Percentiles rank a stretch among this genome's conserved stretches.
These are phyloP conservation scores for Phytophthora pluvialis DNA, from an alignment of 352 stramenopile species.

Conservation along the genomic window DNA sequence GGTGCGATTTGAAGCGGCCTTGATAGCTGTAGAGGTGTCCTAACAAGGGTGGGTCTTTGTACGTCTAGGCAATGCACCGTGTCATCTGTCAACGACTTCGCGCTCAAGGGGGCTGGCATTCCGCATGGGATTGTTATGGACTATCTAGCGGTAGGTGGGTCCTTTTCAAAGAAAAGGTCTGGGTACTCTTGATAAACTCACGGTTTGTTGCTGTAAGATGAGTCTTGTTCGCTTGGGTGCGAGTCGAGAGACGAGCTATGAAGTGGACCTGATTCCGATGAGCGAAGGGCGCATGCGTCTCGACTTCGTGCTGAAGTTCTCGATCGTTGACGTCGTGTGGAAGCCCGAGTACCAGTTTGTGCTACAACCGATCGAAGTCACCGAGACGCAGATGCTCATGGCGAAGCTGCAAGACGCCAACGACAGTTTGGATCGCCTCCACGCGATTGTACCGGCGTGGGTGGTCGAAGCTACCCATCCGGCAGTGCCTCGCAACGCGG, in stretches of 20 bases:
- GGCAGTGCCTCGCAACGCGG: slow-evolving; percentile 6
- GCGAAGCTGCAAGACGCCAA: slow-evolving; percentile 34
- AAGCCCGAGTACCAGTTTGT: slow-evolving; percentile 40
- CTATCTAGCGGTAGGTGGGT: slow-evolving; percentile 26
- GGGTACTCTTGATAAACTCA: not conserved
- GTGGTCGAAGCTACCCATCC: slow-evolving; percentile 7
- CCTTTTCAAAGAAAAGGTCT: not conserved
- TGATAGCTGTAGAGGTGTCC: not conserved
- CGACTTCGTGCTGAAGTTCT: slow-evolving; percentile 33
- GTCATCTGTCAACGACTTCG: slow-evolving; percentile 36
- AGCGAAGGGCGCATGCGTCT: slow-evolving; percentile 34
- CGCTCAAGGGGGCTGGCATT: slow-evolving; percentile 32
- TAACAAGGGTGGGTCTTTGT: not conserved
- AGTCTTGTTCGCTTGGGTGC: slow-evolving; percentile 13
- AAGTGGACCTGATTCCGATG: slow-evolving; percentile 35
- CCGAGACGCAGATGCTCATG: slow-evolving; percentile 34
- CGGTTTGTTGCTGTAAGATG: slow-evolving; percentile 25
- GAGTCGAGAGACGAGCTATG: slow-evolving; percentile 11
- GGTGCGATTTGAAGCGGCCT: slow-evolving; percentile 6
- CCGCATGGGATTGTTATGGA: slow-evolving; percentile 36
- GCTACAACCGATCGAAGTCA: slow-evolving; percentile 33
- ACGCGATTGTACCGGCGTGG: slow-evolving; percentile 33
- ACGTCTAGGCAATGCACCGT: slow-evolving; percentile 30
- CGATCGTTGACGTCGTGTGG: slow-evolving; percentile 33
- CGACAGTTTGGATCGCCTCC: slow-evolving; percentile 31